Evolutionary conservation across 1,284 basidiomycete genomes (phyloP), one percentile per base, ranked within the genome.

Genomic region (Microbotryomycetes sp.): DNA sequence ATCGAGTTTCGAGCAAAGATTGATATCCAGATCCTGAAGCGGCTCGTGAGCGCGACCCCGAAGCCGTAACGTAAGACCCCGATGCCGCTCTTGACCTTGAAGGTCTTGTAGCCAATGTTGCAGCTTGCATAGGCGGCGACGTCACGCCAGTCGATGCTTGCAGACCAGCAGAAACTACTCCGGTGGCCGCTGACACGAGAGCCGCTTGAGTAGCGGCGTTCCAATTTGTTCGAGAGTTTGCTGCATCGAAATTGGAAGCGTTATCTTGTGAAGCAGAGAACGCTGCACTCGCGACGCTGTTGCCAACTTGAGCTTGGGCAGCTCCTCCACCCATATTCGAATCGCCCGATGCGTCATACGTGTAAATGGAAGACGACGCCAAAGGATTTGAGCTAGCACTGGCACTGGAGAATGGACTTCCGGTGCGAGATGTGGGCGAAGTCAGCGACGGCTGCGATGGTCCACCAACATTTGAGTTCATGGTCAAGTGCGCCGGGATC

Each of bases 1-100:
- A 66, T 3, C 67, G 60, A 14, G 52, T 60, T 51, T 69, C 67
- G 56, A 66, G 59, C 2, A 69, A 52, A n/a, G 53, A 58, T 29
- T 69, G 67, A 42, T 66, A 69, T 6, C 67, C 67, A 7, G 67
- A 69, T 2, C 67, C 67, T 3, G 65, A 66, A 4, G 67, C 65
- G 0, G 67, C 67, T 26, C 67, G 60, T 6, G 67, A 69, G 1
- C 67, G 58, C 15, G 67, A 69, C 12, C 67, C 67, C 16, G 65
- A 66, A 19, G 58, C 58, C 42, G 64, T 63, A 30, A 59, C 50
- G 52, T 63, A 63, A 2, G 67, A 68, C 19, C 63, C 62, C 2
- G 67, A 69, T 1, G 67, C 60, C 0, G 67, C 67, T 9, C 67
- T 55, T 1, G 65, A 66, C n/a, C 67, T 64, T 3, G 65, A 56